Percentiles rank a stretch among this genome's conserved stretches.
Conservation (phyloP, 805 yeast genomes). For the Yueomyces sp. region DNA sequence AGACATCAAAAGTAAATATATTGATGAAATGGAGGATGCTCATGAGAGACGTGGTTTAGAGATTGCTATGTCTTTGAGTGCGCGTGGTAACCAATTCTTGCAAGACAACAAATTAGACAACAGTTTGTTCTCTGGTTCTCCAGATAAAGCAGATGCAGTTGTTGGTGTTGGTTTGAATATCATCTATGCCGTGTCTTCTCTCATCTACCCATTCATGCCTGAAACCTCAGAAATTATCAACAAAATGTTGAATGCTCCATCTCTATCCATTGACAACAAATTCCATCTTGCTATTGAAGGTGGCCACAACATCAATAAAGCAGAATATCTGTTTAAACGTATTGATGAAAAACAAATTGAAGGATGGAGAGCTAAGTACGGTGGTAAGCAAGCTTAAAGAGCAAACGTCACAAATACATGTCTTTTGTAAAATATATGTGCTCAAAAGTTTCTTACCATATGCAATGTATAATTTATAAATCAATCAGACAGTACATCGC, state of each 20-base stretch:
- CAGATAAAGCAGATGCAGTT: constrained; percentile 80
- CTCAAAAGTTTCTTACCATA: too few species aligned
- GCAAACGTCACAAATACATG: too few species aligned
- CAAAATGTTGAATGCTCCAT: constrained; percentile 74
- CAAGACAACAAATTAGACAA: constrained; percentile 95
- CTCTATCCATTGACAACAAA: constrained; percentile 60
- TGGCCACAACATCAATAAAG: constrained; percentile 83
- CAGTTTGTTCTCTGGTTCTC: constrained; percentile 58
- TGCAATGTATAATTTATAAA: too few species aligned
- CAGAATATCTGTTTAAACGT: constrained; percentile 83
- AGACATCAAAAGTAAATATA: constrained; percentile 44
- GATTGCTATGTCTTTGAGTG: constrained; percentile 77
- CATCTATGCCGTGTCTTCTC: constrained; percentile 71
- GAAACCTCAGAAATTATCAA: constrained; percentile 57
- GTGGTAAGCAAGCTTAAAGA: constrained; percentile 41
- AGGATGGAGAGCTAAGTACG: constrained; percentile 75
- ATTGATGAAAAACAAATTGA: constrained; percentile 83
- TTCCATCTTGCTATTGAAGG: constrained; percentile 54
- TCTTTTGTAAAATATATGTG: too few species aligned
- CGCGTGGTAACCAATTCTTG: constrained; percentile 88
- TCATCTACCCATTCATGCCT: constrained; percentile 85
- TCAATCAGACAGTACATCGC: too few species aligned
- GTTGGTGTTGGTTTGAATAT: constrained; percentile 84
- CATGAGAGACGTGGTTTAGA: constrained; percentile 84
- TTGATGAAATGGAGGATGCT: constrained; percentile 60